Conservation (phyloP, 2,329 filamentous ascomycete genomes). For the Curvularia lunata region DNA sequence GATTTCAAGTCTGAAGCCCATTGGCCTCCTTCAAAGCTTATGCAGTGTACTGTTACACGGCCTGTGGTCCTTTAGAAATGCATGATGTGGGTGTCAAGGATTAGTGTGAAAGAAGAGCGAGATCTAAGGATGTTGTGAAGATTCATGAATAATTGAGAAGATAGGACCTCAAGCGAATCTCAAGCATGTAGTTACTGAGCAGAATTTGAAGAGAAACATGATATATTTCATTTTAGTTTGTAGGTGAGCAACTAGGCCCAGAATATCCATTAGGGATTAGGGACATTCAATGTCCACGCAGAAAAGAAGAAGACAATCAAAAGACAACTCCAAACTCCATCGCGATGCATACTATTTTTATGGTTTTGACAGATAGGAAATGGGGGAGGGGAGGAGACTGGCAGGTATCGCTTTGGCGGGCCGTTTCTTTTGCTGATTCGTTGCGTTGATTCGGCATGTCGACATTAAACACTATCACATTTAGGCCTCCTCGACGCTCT, state of each 20-base stretch:
- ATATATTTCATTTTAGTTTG: not conserved
- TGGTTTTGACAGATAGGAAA: slow-evolving; percentile 13
- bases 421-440: slow-evolving; percentile 22
- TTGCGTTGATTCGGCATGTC: not conserved
- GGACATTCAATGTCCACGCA: slow-evolving; percentile 44
- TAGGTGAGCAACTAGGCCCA: slow-evolving; percentile 7
- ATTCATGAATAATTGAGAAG: not conserved
- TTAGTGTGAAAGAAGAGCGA: not conserved
- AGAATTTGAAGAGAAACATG: not conserved
- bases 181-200: not conserved
- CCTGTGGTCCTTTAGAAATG: not conserved
- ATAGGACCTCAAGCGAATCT: no score
- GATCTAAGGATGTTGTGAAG: no score
- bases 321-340: slow-evolving; percentile 28
- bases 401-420: slow-evolving; percentile 27
- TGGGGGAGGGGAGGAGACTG: slow-evolving; percentile 7
- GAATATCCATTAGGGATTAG: slow-evolving; percentile 35
- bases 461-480: not conserved
- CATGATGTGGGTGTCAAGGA: not conserved
- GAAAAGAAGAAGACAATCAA: slow-evolving; percentile 21
- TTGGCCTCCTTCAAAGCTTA: not conserved
- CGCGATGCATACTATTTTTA: slow-evolving; percentile 28
- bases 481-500: slow-evolving; percentile 44
- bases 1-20: not conserved
- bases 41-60: not conserved